These are phyloP conservation scores for Domatiomyces globalis DNA, from an alignment of 2,329 filamentous ascomycete genomes.

Conservation along the genomic window DNA sequence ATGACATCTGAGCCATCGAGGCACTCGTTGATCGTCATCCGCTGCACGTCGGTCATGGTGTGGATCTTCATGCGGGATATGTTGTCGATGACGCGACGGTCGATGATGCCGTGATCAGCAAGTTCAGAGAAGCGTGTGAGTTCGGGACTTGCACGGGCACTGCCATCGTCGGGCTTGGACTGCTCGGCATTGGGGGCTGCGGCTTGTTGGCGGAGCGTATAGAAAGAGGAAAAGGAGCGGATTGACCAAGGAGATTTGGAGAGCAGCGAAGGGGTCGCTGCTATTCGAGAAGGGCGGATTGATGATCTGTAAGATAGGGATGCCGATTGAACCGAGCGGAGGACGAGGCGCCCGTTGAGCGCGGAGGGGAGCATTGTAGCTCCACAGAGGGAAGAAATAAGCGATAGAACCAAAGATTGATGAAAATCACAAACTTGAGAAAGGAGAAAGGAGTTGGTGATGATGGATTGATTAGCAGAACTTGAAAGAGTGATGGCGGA, in stretches of 20 bases:
- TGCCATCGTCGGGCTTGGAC: conserved; percentile 5
- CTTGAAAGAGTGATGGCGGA: neutral
- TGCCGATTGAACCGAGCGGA: neutral
- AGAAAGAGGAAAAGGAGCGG: conserved; percentile 7
- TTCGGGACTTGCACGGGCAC: conserved; percentile 9
- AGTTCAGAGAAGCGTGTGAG: conserved; percentile 29
- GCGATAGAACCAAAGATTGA: neutral
- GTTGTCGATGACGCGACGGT: conserved; percentile 50
- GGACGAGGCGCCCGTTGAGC: neutral
- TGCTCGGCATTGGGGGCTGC: conserved; percentile 18
- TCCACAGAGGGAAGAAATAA: neutral
- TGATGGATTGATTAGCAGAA: neutral
- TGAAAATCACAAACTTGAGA: neutral
- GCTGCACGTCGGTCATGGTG: conserved; percentile 86
- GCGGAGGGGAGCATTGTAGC: conserved; percentile 1
- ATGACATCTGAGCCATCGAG: conserved; percentile 64
- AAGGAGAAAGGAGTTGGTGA: neutral
- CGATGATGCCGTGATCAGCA: conserved; percentile 34
- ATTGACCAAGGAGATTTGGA: neutral
- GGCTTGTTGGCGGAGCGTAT: conserved; percentile 12
- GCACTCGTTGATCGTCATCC: conserved; percentile 65
- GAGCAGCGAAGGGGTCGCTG: neutral
- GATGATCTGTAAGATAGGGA: neutral
- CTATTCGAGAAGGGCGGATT: neutral
- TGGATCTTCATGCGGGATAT: conserved; percentile 66